Base-by-base conservation (phyloP, 495 filamentous ascomycete genomes). In the Sordaria brevicollis region DNA sequence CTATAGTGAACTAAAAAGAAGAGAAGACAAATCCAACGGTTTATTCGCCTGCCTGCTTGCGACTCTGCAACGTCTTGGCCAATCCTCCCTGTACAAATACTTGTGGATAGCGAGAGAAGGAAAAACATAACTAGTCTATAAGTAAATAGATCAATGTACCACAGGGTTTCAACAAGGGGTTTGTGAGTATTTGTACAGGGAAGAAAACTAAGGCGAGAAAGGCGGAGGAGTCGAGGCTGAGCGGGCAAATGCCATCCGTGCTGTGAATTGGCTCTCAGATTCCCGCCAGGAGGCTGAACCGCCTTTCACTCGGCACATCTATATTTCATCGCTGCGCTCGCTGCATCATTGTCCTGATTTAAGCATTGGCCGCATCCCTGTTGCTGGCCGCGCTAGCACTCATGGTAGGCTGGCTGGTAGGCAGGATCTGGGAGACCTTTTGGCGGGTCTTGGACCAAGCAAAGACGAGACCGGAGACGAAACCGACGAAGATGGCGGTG, bases 381-480 rank as follows among this genome's bases (percentile, higher is more conserved):
- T 91, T 94, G 82, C 94, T 97, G 80, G 93, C 91, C 71, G 90
- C 91, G 83, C 93, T 97, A 31, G 94, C 93, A 79, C 93, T 97
- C 82, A 95, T 91, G 2, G 88, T 88, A 17, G 86, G 84, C 74
- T 87, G 83, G 38, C 88, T 83, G 4, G 86, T 91, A 3, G 94
- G 93, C 43, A 96, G 83, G 39, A 86, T 77, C 67, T 89, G 84
- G 72, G 82, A 77, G 69, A 82, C 82, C 69, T 86, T 88, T 80
- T 96, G 92, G 81, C 92, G 89, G 72, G 97, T 86, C 84, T 97
- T 97, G 75, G 93, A 90, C 72, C 94, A 85, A n/a, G 95, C 84
- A 72, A 94, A 99, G 34, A 99, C 92, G 70, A 99, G 86, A 70
- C 95, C 95, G 73, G 90, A 93, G 74, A 97, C 80, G 78, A 97